phyloP scores from a whole-genome alignment of 73 alveolate species.

The Tetrahymena malaccensis region DNA sequence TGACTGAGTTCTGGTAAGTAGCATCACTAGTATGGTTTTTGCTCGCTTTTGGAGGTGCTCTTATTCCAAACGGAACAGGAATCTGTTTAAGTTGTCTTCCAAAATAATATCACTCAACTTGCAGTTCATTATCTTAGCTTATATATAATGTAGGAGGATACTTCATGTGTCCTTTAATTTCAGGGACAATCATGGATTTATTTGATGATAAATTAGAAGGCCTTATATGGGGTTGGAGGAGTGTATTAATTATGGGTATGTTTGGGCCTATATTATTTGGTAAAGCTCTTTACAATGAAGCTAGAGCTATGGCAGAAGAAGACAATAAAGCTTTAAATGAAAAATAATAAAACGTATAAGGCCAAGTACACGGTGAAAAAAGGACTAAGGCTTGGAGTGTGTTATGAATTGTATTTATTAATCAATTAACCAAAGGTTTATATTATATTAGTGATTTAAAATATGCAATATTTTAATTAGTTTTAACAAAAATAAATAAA shows the following conservation, averaged over 20 bases:
- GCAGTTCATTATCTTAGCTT: constrained; percentile 71
- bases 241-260: constrained; percentile 64
- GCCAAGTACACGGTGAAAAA: neutral
- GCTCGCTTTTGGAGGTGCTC: constrained; percentile 87
- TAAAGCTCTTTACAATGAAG: neutral
- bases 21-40: constrained; percentile 75
- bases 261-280: constrained; percentile 52
- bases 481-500: too few relatives aligned
- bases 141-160: constrained; percentile 80
- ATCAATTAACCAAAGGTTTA: neutral
- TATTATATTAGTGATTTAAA: neutral
- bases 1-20: constrained; percentile 54
- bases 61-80: constrained; percentile 87
- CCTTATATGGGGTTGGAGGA: constrained; percentile 88
- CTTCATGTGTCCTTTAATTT: constrained; percentile 75
- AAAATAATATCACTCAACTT: constrained; percentile 76
- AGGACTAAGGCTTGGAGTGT: neutral
- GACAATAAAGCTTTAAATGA: neutral
- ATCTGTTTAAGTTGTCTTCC: constrained; percentile 71
- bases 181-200: constrained; percentile 85
- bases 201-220: constrained; percentile 74
- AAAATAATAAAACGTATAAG: neutral
- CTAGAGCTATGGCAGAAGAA: neutral
- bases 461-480: too few relatives aligned
- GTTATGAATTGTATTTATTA: neutral